phyloP scores from a whole-genome alignment of 148 eudicot species.

The Chenopodium album region DNA sequence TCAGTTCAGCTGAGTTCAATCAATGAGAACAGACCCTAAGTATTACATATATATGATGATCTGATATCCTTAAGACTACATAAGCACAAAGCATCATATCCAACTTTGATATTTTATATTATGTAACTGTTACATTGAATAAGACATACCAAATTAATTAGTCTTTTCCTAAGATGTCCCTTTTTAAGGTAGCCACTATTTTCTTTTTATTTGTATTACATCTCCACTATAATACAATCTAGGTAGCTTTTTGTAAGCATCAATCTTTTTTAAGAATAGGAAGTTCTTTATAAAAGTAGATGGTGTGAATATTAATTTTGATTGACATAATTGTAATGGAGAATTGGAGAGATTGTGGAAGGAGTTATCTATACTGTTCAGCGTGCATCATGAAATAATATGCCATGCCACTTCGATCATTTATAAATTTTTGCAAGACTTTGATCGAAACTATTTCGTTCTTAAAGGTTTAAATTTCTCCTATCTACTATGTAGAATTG shows the following conservation, averaged over 20 bases:
- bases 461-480: too few species aligned
- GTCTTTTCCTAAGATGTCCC: slow-evolving; percentile 11
- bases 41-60: too few species aligned
- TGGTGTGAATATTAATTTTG: not conserved
- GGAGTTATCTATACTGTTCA: too few species aligned
- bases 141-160: not conserved
- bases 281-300: not conserved
- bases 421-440: too few species aligned
- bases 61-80: not conserved
- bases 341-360: too few species aligned
- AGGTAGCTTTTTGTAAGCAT: not conserved
- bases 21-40: too few species aligned
- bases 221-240: not conserved
- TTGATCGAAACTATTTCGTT: too few species aligned
- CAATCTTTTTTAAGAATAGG: slow-evolving; percentile 2
- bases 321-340: too few species aligned
- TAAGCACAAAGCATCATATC: not conserved
- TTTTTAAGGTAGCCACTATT: not conserved
- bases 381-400: too few species aligned
- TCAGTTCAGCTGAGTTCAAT: too few species aligned
- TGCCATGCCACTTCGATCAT: too few species aligned
- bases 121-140: not conserved
- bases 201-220: not conserved
- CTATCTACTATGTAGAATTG: too few species aligned
- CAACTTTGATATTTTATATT: not conserved